Conservation (phyloP, 1,284 basidiomycete species). For the Clitocybe nebularis region DNA sequence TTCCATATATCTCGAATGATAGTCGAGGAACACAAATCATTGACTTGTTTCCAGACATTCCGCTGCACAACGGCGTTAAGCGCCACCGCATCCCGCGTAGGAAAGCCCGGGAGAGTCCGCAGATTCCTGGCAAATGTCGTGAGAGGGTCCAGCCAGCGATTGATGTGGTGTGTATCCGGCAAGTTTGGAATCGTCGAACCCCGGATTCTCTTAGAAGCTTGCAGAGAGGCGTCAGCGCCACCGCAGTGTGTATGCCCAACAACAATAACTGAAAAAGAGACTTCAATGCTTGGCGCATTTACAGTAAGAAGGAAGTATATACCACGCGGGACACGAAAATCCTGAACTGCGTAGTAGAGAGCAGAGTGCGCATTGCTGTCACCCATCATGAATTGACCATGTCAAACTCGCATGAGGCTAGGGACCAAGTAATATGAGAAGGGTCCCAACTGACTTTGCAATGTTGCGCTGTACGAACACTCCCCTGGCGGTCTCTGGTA, state of each 20-base stretch:
- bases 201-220: not conserved
- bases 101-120: not conserved
- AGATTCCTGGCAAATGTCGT: not conserved
- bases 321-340: not conserved
- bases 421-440: not conserved
- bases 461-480: slow-evolving; percentile 1
- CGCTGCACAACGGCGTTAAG: not conserved
- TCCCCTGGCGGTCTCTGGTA: not conserved
- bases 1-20: not conserved
- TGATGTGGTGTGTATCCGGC: not conserved
- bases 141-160: slow-evolving; percentile 1
- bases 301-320: not conserved
- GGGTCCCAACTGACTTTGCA: slow-evolving; percentile 1
- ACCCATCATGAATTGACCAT: not conserved
- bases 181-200: not conserved
- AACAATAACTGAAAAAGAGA: not conserved
- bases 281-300: not conserved
- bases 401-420: not conserved
- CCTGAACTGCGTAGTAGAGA: not conserved
- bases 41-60: slow-evolving; percentile 1
- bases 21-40: not conserved
- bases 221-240: not conserved
- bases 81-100: not conserved
- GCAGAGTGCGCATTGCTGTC: not conserved
- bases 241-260: slow-evolving; percentile 1